Evolutionary conservation across 2,329 filamentous ascomycete genomes (phyloP), one percentile per base, ranked within the genome.

Genomic region (Rutstroemia sp.): DNA sequence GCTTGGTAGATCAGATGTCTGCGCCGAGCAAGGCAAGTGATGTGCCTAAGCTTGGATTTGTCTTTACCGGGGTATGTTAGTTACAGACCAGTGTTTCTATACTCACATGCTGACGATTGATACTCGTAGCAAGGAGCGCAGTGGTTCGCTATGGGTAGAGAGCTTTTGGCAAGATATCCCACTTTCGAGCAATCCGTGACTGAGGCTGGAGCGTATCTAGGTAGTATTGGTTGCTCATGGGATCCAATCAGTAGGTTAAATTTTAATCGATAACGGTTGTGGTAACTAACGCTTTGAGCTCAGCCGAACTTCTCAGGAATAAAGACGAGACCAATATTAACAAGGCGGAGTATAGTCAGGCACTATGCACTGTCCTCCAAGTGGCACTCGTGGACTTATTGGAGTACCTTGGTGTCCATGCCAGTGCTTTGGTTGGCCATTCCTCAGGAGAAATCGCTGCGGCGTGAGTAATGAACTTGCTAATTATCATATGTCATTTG

Each of bases 311-410:
- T 25, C 14, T 12, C 7, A 30, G 21, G 21, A 17, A 46, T 12
- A n/a, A 46, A 30, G 14, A 52, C 2, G 42, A 30, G 5, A 53
- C 49, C 6, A 52, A 40, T 12, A 16, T 59, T 25, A 52, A 59
- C 16, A 30, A 78, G 60, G 36, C 56, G 4, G 45, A 53, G 7
- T 49, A 56, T 19, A 48, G 67, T 6, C 73, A 76, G 61, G 72
- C 74, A 56, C 63, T 72, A 68, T 75, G 70, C 58, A 75, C 75
- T 0, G 73, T 75, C 0, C 57, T 80, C 1, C 78, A 80, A 61
- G 64, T 80, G 14, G 54, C 70, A 1, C 63, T 79, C 1, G 70
- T 74, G 0, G 67, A 73, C 16, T 66, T 79, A 3, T 66, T 79
- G 0, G 25, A 69, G 21, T 70, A 71, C 1, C 75, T 70, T 68